Conservation (phyloP, 441 rosid genomes). For the Gossypium gossypioides region DNA sequence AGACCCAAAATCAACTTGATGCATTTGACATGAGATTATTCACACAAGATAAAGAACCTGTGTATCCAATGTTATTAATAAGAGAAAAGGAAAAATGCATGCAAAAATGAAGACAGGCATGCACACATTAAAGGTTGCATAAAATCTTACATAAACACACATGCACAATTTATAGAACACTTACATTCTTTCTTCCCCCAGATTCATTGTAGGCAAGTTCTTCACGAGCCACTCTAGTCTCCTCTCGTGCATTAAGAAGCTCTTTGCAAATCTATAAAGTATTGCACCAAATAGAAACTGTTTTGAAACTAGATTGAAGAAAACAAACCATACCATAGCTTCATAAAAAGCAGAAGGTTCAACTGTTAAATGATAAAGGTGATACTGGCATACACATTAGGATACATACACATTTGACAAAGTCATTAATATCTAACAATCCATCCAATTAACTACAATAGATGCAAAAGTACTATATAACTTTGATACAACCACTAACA, state of each 20-base stretch:
- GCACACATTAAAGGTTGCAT: neutral
- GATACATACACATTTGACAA: neutral
- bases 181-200: slow-evolving; percentile 32
- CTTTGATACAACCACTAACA: neutral
- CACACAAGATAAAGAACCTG: slow-evolving; percentile 1
- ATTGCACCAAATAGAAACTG: neutral
- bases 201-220: slow-evolving; percentile 39
- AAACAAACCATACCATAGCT: slow-evolving; percentile 9
- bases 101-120: slow-evolving; percentile 4
- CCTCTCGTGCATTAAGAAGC: slow-evolving; percentile 52
- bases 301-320: slow-evolving; percentile 3
- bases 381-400: neutral
- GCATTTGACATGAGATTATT: slow-evolving; percentile 3
- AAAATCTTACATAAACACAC: neutral
- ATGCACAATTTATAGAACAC: slow-evolving; percentile 15
- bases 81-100: slow-evolving; percentile 1
- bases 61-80: neutral
- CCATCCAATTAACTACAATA: neutral
- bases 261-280: slow-evolving; percentile 48
- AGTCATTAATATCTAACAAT: neutral
- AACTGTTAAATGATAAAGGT: neutral
- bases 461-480: neutral
- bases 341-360: slow-evolving; percentile 12
- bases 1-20: slow-evolving; percentile 20
- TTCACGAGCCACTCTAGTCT: slow-evolving; percentile 48